These are phyloP conservation scores for Heterobasidion irregulare DNA, from an alignment of 1,284 basidiomycete genomes.

Conservation along the genomic window DNA sequence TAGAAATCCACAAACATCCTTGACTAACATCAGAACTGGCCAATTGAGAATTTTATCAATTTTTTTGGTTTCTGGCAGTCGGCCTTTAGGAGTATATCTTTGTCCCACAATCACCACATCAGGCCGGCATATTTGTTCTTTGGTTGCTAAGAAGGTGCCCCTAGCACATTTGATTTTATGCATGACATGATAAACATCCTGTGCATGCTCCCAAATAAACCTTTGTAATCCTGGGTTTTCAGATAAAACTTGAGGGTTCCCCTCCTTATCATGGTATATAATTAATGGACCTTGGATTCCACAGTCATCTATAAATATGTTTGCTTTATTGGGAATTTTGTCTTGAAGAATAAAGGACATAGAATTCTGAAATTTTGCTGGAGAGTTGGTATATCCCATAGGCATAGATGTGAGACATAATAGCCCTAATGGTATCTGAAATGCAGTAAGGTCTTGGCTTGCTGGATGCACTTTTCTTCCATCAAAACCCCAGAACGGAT, in stretches of 20 bases:
- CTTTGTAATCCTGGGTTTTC: conserved; percentile 24
- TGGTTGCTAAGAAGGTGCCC: conserved; percentile 14
- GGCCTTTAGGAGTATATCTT: conserved; percentile 14
- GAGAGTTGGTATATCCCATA: too few relatives aligned
- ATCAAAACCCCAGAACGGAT: conserved; percentile 22
- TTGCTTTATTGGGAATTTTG: conserved; percentile 16
- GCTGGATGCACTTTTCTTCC: background rate
- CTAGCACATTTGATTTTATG: conserved; percentile 14
- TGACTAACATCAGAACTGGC: conserved; percentile 13
- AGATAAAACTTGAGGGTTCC: conserved; percentile 17
- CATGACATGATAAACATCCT: conserved; percentile 21
- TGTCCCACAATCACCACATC: conserved; percentile 15
- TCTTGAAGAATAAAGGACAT: conserved; percentile 4
- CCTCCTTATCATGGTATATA: conserved; percentile 13
- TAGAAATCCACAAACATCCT: conserved; percentile 22
- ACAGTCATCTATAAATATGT: conserved; percentile 18
- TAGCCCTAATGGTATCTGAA: conserved; percentile 9
- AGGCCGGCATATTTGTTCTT: conserved; percentile 9
- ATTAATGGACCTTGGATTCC: conserved; percentile 7
- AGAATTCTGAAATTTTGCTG: background rate
- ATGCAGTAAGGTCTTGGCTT: background rate
- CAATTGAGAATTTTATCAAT: conserved; percentile 21
- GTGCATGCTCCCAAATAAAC: conserved; percentile 27
- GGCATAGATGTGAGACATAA: background rate
- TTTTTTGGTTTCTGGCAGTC: conserved; percentile 18